Base-by-base conservation (phyloP, 495 filamentous ascomycete species). In the Podospora pseudocomata region DNA sequence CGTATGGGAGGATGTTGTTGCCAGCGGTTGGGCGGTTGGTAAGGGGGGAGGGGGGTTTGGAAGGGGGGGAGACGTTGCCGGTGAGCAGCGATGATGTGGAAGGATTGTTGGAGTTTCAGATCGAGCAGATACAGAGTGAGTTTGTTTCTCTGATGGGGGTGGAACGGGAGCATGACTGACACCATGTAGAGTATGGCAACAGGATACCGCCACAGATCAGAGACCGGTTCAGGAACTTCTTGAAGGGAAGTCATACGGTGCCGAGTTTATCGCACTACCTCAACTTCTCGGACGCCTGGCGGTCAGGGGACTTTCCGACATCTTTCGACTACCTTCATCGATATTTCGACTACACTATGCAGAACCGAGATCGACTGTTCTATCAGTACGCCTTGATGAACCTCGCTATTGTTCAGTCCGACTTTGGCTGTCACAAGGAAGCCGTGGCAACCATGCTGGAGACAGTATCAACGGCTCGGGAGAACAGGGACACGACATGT, bases 301-400 rank as follows among this genome's bases (percentile, higher is more conserved):
- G 88, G 68, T 87, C 93, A 13, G 96, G 96, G 0, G 94, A 98
- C 77, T 97, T 94, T 74, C 86, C 92, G 15, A 90, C 89, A 0
- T 90, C 94, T 0, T 94, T 97, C 76, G 94, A 99, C 68, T 89
- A 90, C 70, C 85, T 99, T 30, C 94, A 99, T 76, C 89, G 93
- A 54, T 98, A 97, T 77, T 99, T 97, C 74, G 95, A 99, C 77
- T 97, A 97, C 79, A 95, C 92, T 5, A 93, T 97, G 91, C 91
- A 96, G 69, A 91, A 88, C 70, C 81, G 88, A 28, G 91, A 96
- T 74, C 88, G 91, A 23, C 77, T 80, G n/a, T 93, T 93, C 70
- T 98, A 98, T 75, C 95, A 97, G 72, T 98, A 97, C 75, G 96
- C 96, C 15, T 82, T 97, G n/a, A 86, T 99, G 70, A 97, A 97